phyloP scores from a whole-genome alignment of 2,329 filamentous ascomycete species.

The Colletotrichum zoysiae region DNA sequence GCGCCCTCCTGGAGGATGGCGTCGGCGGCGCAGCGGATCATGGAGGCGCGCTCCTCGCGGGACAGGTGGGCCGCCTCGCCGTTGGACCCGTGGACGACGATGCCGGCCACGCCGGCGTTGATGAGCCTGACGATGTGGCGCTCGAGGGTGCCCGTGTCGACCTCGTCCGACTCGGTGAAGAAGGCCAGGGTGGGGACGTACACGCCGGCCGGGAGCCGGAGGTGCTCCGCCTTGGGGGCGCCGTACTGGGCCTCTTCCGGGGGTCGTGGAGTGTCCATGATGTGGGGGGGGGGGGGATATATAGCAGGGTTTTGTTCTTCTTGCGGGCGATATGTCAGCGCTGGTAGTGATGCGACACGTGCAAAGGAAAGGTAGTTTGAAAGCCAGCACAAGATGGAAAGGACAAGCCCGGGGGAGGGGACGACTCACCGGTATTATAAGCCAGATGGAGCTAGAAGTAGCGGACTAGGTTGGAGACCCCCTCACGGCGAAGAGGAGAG shows the following conservation, averaged over 20 bases:
- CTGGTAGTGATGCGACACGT: not conserved
- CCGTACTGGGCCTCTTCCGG: constrained; percentile 15
- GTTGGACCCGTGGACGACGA: constrained; percentile 79
- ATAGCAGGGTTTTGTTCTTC: not conserved
- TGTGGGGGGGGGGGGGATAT: constrained; percentile 3
- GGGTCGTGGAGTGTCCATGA: constrained; percentile 2
- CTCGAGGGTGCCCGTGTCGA: constrained; percentile 50
- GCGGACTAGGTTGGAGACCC: too few species aligned
- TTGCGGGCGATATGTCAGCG: not conserved
- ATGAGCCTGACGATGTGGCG: constrained; percentile 54
- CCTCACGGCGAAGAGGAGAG: not conserved
- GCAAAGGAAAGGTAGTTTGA: too few species aligned
- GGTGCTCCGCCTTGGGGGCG: constrained; percentile 25
- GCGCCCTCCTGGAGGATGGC: constrained; percentile 71
- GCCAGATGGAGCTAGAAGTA: not conserved
- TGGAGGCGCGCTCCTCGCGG: constrained; percentile 74
- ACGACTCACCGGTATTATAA: not conserved
- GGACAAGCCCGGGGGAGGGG: not conserved
- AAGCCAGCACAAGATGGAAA: too few species aligned
- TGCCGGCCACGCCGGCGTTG: constrained; percentile 72
- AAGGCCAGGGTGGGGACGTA: constrained; percentile 55
- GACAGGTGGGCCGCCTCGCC: constrained; percentile 80
- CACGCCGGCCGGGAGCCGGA: constrained; percentile 46
- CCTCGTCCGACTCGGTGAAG: constrained; percentile 52
- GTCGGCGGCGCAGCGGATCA: constrained; percentile 77